Evolutionary conservation across 257 asterid species (phyloP), one percentile per base, ranked within the genome.

Genomic region (Solanum piurae): DNA sequence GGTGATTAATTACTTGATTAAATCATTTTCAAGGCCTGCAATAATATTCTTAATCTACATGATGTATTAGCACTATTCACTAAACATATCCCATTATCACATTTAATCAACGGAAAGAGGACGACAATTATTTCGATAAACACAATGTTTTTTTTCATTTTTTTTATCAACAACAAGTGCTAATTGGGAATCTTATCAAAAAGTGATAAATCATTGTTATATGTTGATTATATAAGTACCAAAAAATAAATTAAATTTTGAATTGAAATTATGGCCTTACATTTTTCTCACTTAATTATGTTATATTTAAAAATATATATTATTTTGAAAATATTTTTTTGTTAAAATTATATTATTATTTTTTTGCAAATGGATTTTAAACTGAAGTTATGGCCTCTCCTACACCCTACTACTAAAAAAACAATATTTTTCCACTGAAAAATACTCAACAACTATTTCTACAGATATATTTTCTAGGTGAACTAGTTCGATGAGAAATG

Each of bases 51-150:
- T 58, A 11, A 69, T 55, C 18, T 16, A 34, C 42, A 25, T 80
- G 34, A 84, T 42, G 83, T 36, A 58, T 40, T 55, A 60, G 38
- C 69, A 74, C 60, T 29, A 29, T 29, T 29, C 29, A 29, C 29
- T 66, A 60, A 79, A 64, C 33, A 74, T 82, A 87, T 40, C 85
- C 55, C 66, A 89, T 90, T 88, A 33, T 88, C 85, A 82, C 44
- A 64, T 83, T 31, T 44, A 87, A 42, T 82, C 52, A 64, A 76
- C 74, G 64, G 52, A 76, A 89, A 85, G 68, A 86, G 16, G 79
- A 89, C 74, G 88, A 90, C 86, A 89, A 90, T 87, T 37, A 88
- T 88, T 89, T 25, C 87, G 91, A 88, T 84, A 29, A 90, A 33
- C 37, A 88, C 89, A 42, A 88, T 84, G 90, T 89, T 88, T 87